phyloP scores from a whole-genome alignment of 2,329 filamentous ascomycete species.

The Chrysoporthe puriensis region DNA sequence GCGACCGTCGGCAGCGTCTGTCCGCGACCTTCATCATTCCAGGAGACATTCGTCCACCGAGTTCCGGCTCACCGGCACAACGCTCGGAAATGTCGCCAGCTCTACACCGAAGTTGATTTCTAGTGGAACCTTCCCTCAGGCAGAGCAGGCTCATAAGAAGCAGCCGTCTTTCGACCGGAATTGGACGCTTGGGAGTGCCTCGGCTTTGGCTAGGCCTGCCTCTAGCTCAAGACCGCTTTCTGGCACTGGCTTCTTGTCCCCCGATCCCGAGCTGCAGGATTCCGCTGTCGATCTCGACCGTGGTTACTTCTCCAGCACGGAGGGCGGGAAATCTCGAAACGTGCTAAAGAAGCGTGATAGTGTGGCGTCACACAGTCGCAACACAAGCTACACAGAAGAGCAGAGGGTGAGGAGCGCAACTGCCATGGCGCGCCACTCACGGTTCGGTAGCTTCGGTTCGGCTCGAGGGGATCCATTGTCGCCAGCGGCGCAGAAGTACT shows the following conservation, averaged over 20 bases:
- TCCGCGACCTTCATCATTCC: conserved; percentile 81
- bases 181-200: conserved; percentile 65
- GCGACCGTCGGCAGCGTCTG: conserved; percentile 75
- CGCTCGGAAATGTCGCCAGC: conserved; percentile 35
- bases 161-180: conserved; percentile 72
- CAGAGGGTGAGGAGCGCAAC: conserved; percentile 68
- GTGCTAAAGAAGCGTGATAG: conserved; percentile 79
- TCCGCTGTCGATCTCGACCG: conserved; percentile 71
- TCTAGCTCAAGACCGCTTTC: conserved; percentile 51
- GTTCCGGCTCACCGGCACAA: conserved; percentile 53
- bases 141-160: conserved; percentile 59
- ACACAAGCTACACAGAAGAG: conserved; percentile 78
- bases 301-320: conserved; percentile 91
- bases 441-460: conserved; percentile 80
- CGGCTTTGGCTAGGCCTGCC: conserved; percentile 34
- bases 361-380: conserved; percentile 61
- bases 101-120: conserved; percentile 48
- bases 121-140: conserved; percentile 47
- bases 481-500: conserved; percentile 73
- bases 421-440: conserved; percentile 72
- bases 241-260: conserved; percentile 55
- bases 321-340: conserved; percentile 78
- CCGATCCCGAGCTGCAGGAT: conserved; percentile 49
- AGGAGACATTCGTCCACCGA: conserved; percentile 88
- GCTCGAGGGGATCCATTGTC: conserved; percentile 63